Evolutionary conservation across 805 yeast species (phyloP).

Genomic region (Metschnikowia henanensis): DNA sequence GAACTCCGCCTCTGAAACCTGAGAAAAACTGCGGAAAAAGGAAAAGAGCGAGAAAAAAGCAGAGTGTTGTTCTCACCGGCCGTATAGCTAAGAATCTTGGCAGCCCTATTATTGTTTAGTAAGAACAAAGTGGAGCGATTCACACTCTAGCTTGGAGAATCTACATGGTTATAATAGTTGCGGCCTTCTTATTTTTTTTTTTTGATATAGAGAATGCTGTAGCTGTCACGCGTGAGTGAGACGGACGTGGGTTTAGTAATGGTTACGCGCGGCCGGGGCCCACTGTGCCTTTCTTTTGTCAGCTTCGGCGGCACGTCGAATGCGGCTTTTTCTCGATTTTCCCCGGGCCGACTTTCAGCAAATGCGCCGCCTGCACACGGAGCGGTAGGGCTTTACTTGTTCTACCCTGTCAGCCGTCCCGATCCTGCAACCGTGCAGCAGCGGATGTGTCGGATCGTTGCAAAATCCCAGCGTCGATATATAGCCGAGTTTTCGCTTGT

Average conservation of each 20-base stretch:
- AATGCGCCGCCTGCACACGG: constrained; percentile 8
- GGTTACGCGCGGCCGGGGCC: not conserved
- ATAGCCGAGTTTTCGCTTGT: constrained; percentile 5
- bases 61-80: no score
- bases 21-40: no score
- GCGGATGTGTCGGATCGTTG: constrained; percentile 13
- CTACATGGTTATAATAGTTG: no score
- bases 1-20: not conserved
- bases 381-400: constrained; percentile 11
- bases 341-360: constrained; percentile 1
- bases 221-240: no score
- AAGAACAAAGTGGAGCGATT: no score
- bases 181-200: no score
- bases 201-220: not conserved
- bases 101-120: no score
- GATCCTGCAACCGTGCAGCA: constrained; percentile 8
- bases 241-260: not conserved
- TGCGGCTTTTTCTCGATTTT: constrained; percentile 1
- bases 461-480: not conserved
- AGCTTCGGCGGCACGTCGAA: not conserved
- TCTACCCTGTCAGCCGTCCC: constrained; percentile 16
- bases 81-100: no score
- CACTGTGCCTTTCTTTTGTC: not conserved
- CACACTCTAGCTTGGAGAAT: no score
- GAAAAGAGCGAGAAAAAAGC: no score